Percentiles rank a stretch among this genome's conserved stretches.
These are phyloP conservation scores for Gypsophila paniculata DNA, from an alignment of 179 eudicot genomes.

Conservation along the genomic window DNA sequence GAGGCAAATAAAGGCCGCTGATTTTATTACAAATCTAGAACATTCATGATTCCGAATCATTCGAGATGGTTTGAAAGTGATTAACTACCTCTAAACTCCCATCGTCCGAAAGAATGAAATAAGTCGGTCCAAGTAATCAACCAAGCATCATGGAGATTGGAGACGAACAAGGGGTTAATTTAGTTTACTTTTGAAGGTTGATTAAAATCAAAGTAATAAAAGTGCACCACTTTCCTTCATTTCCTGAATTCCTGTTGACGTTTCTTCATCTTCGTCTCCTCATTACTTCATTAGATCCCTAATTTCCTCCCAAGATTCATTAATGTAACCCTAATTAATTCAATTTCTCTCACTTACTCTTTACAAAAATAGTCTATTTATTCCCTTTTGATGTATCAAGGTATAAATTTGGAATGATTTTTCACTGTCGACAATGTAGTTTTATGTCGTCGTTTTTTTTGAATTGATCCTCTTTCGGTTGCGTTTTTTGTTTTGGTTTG, in stretches of 20 bases:
- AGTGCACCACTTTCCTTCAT: background rate
- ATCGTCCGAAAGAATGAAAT: too few relatives aligned
- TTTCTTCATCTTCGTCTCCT: background rate
- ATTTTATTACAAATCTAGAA: too few relatives aligned
- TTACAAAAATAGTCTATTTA: background rate
- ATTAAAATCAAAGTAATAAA: background rate
- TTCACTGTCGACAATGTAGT: background rate
- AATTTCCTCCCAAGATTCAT: background rate
- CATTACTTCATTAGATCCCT: background rate
- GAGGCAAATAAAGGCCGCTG: too few relatives aligned
- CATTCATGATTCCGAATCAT: too few relatives aligned
- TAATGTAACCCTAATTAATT: constrained; percentile 8
- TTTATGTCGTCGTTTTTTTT: background rate
- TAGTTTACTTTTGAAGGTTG: too few relatives aligned
- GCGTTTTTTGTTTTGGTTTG: background rate
- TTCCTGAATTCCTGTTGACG: background rate
- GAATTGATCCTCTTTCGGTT: too few relatives aligned
- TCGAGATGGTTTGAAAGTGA: too few relatives aligned
- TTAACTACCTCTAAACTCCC: too few relatives aligned
- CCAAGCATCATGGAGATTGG: background rate
- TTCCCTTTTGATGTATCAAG: background rate
- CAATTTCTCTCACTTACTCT: background rate
- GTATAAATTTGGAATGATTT: background rate
- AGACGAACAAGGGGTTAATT: background rate
- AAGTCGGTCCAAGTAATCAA: too few relatives aligned